Conservation (phyloP, 2,329 filamentous ascomycete genomes). For the Fusarium domesticum region DNA sequence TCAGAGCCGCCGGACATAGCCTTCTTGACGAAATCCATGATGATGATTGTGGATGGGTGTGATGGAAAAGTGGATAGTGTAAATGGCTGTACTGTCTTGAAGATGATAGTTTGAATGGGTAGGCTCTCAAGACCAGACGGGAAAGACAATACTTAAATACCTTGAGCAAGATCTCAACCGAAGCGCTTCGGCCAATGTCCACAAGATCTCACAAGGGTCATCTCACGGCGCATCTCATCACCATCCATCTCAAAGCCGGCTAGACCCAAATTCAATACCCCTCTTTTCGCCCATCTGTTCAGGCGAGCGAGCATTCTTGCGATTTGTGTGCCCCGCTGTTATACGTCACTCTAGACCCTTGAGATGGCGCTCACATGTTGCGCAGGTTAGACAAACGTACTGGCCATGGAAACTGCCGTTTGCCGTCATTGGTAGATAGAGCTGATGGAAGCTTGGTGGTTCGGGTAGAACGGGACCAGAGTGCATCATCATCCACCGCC, state of each 20-base stretch:
- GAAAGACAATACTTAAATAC: not conserved
- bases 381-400: not conserved
- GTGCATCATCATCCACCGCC: slow-evolving; percentile 4
- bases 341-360: slow-evolving; percentile 27
- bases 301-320: slow-evolving; percentile 11
- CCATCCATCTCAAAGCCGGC: not conserved
- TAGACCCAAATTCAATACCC: slow-evolving; percentile 7
- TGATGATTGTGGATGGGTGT: slow-evolving; percentile 15
- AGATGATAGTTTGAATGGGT: not conserved
- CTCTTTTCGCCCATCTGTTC: not conserved
- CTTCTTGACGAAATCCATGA: slow-evolving; percentile 42
- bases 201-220: slow-evolving; percentile 5
- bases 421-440: too few relatives aligned
- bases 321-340: not conserved
- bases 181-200: slow-evolving; percentile 12
- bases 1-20: slow-evolving; percentile 22
- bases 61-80: not conserved
- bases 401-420: too few relatives aligned
- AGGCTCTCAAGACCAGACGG: not conserved
- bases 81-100: not conserved
- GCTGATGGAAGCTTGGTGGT: too few relatives aligned
- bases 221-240: slow-evolving; percentile 16
- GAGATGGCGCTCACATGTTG: not conserved
- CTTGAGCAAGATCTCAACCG: slow-evolving; percentile 3
- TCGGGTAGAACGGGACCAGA: too few relatives aligned